Base-by-base conservation (phyloP, 176 grass and related monocot species). In the Microstegium vimineum region DNA sequence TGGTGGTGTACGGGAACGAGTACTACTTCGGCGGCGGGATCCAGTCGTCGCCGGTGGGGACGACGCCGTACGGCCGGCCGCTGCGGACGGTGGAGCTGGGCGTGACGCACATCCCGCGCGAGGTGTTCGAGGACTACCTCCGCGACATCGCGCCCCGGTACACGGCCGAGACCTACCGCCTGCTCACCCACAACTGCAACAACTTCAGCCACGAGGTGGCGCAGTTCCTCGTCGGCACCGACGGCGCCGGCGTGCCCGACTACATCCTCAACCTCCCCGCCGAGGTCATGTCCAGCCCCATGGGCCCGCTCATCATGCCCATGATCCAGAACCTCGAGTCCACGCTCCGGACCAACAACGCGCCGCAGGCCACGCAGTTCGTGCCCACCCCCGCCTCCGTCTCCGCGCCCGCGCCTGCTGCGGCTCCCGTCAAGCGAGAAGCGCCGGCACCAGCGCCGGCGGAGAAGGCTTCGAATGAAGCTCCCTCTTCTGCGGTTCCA, bases 121-220 rank as follows among this genome's bases (percentile, higher is more conserved):
- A 94, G 62, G 82, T 94, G 3, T 97, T 97, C 66, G 90, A 94
- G 78, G 92, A 89, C 73, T 97, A 90, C 82, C 76, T 97, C 77
- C 84, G 81, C 60, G 94, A 92, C 68, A 94, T 97, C 77, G 75
- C 84, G 49, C 83, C 92, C 38, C 78, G 90, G 3, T 97, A 90
- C 73, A 89, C 94, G 10, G 86, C 88, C 13, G 92, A 89, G 77
- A 94, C 95, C 0, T 98, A 98, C 82, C 84, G 76, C 37, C 88
- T 95, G 23, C 86, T 98, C 47, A 84, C 52, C 45, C 89, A 98
- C 92, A 98, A 95, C 85, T 98, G 95, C 83, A 98, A 98, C 86
- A 98, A 91, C 85, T 95, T 95, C 75, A 95, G 89, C 86, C 91
- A 98, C 76, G 95, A 98, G 79, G 86, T 85, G 4, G 90, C 90